phyloP scores from a whole-genome alignment of 345 rosid species.

The Populus davidiana region DNA sequence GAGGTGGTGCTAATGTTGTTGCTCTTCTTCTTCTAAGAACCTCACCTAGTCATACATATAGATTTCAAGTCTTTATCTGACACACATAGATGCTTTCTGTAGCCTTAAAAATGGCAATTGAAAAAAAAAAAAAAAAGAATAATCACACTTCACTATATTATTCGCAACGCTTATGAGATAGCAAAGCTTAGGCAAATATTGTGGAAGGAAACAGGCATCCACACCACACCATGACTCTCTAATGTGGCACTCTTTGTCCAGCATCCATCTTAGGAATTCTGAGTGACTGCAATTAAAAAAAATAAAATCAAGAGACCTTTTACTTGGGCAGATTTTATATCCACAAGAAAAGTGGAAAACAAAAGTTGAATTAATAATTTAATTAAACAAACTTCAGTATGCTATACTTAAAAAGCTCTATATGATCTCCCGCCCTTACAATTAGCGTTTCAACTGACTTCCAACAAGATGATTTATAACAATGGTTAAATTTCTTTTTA shows the following conservation, averaged over 20 bases:
- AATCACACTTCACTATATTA: not conserved
- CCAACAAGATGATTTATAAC: too few relatives aligned
- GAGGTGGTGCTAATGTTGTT: not conserved
- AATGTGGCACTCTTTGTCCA: not conserved
- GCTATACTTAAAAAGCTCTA: too few relatives aligned
- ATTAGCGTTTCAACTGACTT: too few relatives aligned
- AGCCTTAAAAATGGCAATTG: not conserved
- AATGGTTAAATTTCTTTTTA: too few relatives aligned
- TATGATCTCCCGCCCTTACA: too few relatives aligned
- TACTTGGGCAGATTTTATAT: not conserved
- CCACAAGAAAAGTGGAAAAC: too few relatives aligned
- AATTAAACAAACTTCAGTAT: not conserved
- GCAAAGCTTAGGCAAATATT: not conserved
- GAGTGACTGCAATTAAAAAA: not conserved
- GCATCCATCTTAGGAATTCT: conserved; percentile 1
- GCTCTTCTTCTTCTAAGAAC: not conserved
- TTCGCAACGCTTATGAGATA: not conserved
- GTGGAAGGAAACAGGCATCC: not conserved
- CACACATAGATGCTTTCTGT: not conserved
- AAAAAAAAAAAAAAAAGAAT: not conserved
- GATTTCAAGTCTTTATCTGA: not conserved
- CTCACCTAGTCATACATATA: not conserved
- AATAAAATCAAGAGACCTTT: not conserved
- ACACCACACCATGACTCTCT: conserved; percentile 11
- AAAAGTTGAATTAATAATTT: not conserved